phyloP scores from a whole-genome alignment of 202 grass and related monocot genomes.

The Sporobolus alterniflorus region DNA sequence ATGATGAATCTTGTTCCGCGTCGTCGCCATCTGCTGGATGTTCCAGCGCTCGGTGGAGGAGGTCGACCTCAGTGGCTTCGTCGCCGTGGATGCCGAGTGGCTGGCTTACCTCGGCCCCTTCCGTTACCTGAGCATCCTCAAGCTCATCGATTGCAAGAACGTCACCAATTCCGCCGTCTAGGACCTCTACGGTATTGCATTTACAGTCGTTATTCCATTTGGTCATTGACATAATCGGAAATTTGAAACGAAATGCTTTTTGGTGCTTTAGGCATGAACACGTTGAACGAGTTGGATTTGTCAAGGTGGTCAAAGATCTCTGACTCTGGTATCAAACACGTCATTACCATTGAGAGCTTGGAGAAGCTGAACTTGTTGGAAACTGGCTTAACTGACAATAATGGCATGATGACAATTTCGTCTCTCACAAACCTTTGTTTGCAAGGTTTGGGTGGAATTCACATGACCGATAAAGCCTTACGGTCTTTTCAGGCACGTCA shows the following conservation, averaged over 20 bases:
- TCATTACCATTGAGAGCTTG: slow-evolving; percentile 69
- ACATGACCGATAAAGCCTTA: slow-evolving; percentile 64
- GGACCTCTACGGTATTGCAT: slow-evolving; percentile 61
- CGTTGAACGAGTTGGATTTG: slow-evolving; percentile 77
- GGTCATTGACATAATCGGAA: background rate
- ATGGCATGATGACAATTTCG: slow-evolving; percentile 72
- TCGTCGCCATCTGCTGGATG: slow-evolving; percentile 38
- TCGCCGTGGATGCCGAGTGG: slow-evolving; percentile 71
- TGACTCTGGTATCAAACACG: slow-evolving; percentile 76
- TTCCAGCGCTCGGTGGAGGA: slow-evolving; percentile 73
- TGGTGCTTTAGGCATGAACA: slow-evolving; percentile 64
- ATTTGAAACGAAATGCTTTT: background rate
- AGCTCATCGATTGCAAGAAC: slow-evolving; percentile 74
- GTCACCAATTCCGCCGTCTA: slow-evolving; percentile 67
- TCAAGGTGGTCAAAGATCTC: slow-evolving; percentile 81
- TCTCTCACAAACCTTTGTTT: slow-evolving; percentile 58
- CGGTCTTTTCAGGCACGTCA: slow-evolving; percentile 68
- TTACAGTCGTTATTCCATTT: background rate
- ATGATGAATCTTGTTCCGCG: background rate
- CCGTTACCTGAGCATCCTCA: slow-evolving; percentile 54
- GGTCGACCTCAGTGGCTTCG: slow-evolving; percentile 66
- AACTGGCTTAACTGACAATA: slow-evolving; percentile 65
- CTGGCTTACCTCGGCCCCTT: slow-evolving; percentile 84
- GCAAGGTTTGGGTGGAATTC: slow-evolving; percentile 81
- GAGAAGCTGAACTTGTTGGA: slow-evolving; percentile 78